Percentiles rank a stretch among this genome's conserved stretches.
These are phyloP conservation scores for Suillus brevipes DNA, from an alignment of 768 basidiomycete species.

Conservation along the genomic window DNA sequence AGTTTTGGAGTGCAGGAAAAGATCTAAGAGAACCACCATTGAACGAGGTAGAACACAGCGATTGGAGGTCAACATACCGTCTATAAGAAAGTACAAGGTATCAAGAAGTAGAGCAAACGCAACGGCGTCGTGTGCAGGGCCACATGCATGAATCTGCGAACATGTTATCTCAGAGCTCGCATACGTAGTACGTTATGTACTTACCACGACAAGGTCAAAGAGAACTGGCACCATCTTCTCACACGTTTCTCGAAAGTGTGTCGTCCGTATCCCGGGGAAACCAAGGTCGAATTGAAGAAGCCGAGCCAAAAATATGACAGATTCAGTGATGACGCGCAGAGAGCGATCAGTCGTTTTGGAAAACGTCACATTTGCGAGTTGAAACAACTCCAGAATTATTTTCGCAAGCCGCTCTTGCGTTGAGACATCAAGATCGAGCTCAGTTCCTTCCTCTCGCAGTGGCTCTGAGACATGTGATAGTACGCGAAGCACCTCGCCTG, in stretches of 20 bases:
- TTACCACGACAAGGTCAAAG: conserved; percentile 53
- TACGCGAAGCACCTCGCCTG: conserved; percentile 69
- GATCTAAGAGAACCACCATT: conserved; percentile 44
- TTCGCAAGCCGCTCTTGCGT: conserved; percentile 58
- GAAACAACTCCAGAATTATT: conserved; percentile 48
- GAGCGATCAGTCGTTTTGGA: conserved; percentile 21
- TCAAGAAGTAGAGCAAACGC: conserved; percentile 70
- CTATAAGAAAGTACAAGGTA: conserved; percentile 70
- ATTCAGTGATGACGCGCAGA: conserved; percentile 36
- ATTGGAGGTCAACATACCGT: conserved; percentile 48
- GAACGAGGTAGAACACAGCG: not conserved
- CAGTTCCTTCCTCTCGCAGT: conserved; percentile 48
- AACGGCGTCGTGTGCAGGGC: conserved; percentile 53
- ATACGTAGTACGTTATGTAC: conserved; percentile 24
- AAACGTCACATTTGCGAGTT: conserved; percentile 39
- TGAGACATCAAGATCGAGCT: conserved; percentile 47
- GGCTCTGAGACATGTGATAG: conserved; percentile 70
- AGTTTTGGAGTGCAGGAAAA: conserved; percentile 58
- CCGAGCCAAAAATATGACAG: conserved; percentile 59
- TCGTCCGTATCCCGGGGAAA: conserved; percentile 59
- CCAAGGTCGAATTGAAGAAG: conserved; percentile 74
- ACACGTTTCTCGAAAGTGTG: conserved; percentile 47
- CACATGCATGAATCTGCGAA: conserved; percentile 54
- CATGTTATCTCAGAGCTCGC: conserved; percentile 9
- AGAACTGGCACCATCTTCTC: conserved; percentile 43